Evolutionary conservation across 2,329 filamentous ascomycete genomes (phyloP).

Genomic region (Phaeophleospora eucalypticola): DNA sequence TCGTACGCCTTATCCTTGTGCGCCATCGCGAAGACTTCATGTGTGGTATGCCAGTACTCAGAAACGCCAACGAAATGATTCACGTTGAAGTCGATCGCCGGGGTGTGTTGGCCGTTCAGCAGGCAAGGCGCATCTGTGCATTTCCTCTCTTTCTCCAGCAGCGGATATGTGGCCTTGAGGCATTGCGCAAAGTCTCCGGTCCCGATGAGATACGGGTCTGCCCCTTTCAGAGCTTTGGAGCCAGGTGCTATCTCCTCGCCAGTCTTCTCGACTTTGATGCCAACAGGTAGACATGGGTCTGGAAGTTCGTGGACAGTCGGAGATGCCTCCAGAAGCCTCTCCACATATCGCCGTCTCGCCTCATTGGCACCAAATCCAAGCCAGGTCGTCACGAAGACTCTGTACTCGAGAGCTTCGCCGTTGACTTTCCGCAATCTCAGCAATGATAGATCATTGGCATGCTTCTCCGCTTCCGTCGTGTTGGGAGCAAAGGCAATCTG

Average conservation of each 20-base stretch:
- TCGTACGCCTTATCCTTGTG: conserved; percentile 80
- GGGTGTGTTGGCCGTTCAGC: conserved; percentile 85
- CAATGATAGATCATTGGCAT: conserved; percentile 82
- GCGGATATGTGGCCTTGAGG: conserved; percentile 71
- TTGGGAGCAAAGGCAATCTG: conserved; percentile 98
- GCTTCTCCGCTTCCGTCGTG: conserved; percentile 79
- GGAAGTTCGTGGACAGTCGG: conserved; percentile 69
- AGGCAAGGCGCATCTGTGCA: conserved; percentile 82
- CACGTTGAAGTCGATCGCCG: conserved; percentile 91
- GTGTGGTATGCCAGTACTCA: conserved; percentile 98
- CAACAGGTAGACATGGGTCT: conserved; percentile 84
- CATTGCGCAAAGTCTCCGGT: conserved; percentile 87
- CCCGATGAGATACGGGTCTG: conserved; percentile 62
- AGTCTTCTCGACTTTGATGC: conserved; percentile 68
- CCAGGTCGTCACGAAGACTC: conserved; percentile 94
- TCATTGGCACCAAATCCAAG: conserved; percentile 95
- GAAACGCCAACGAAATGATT: conserved; percentile 98
- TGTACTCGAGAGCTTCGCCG: conserved; percentile 73
- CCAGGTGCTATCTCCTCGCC: conserved; percentile 55
- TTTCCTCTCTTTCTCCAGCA: conserved; percentile 83
- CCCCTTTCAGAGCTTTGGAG: conserved; percentile 39
- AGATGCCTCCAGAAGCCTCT: conserved; percentile 66
- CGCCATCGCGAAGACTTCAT: conserved; percentile 79
- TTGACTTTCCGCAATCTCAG: conserved; percentile 79
- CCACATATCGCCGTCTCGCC: conserved; percentile 79